These are phyloP conservation scores for Capronia americana DNA, from an alignment of 2,329 filamentous ascomycete genomes.

Conservation along the genomic window DNA sequence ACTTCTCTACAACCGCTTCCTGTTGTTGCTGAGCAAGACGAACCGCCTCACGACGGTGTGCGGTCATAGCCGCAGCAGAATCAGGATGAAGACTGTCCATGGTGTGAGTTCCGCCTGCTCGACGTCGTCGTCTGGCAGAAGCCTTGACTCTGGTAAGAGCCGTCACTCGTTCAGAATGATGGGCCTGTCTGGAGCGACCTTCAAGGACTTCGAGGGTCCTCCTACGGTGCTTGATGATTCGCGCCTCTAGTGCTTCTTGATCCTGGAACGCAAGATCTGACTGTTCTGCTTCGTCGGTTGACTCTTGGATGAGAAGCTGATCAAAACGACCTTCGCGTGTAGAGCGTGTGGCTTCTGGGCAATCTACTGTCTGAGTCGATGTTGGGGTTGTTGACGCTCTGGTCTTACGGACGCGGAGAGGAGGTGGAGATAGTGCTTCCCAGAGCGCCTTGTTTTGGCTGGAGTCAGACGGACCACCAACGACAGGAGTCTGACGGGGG, in stretches of 20 bases:
- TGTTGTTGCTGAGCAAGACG: conserved; percentile 55
- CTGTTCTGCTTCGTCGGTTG: conserved; percentile 3
- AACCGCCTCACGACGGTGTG: conserved; percentile 57
- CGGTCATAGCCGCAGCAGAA: conserved; percentile 50
- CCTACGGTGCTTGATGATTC: conserved; percentile 22
- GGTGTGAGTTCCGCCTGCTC: conserved; percentile 47
- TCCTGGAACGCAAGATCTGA: not conserved
- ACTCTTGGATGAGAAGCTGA: conserved; percentile 6
- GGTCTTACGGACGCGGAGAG: conserved; percentile 25
- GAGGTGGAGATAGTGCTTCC: conserved; percentile 28
- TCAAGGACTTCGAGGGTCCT: conserved; percentile 19
- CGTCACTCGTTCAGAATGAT: not conserved
- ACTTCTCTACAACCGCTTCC: conserved; percentile 54
- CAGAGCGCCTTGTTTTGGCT: conserved; percentile 27
- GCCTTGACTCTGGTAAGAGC: conserved; percentile 7
- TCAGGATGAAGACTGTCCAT: conserved; percentile 36
- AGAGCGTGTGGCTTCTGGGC: not conserved
- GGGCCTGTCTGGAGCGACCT: conserved; percentile 16
- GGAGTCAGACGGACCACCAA: not conserved
- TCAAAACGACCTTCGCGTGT: not conserved
- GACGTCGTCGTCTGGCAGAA: conserved; percentile 33
- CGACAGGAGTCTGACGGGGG: not conserved
- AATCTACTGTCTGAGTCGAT: not conserved
- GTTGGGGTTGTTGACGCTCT: conserved; percentile 13
- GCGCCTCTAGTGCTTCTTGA: conserved; percentile 10